Conservation (phyloP, 2,329 filamentous ascomycete genomes). For the Ophiosphaerella herpotricha region DNA sequence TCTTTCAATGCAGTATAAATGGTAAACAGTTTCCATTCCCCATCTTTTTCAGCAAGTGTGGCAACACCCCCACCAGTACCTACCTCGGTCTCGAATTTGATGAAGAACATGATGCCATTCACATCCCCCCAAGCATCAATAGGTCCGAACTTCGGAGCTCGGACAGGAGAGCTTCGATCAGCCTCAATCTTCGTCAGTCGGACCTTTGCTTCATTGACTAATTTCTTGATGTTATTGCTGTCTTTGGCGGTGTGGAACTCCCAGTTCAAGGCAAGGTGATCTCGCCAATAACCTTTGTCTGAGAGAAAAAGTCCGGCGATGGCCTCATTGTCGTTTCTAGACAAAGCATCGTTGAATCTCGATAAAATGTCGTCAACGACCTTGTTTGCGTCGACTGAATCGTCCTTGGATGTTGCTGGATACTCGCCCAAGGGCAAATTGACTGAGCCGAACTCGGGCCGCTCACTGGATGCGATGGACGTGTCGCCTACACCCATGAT, state of each 20-base stretch:
- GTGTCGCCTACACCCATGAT: constrained; percentile 29
- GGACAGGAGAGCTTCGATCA: constrained; percentile 25
- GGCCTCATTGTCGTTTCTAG: constrained; percentile 38
- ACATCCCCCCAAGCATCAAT: constrained; percentile 38
- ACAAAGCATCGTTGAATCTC: constrained; percentile 50
- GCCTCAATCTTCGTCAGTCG: constrained; percentile 37
- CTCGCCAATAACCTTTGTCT: constrained; percentile 61
- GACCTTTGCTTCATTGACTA: constrained; percentile 38
- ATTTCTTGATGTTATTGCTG: constrained; percentile 52
- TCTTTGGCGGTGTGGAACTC: constrained; percentile 58
- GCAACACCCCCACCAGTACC: constrained; percentile 41
- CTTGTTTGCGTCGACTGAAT: constrained; percentile 42
- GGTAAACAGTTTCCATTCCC: constrained; percentile 48
- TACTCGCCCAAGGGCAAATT: constrained; percentile 58
- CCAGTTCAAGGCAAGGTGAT: constrained; percentile 62
- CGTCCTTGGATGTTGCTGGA: constrained; percentile 36
- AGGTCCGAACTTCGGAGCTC: constrained; percentile 29
- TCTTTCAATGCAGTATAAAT: constrained; percentile 44
- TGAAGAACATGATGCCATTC: constrained; percentile 32
- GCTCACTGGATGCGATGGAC: constrained; percentile 47
- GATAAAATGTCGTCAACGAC: constrained; percentile 48
- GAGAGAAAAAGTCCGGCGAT: constrained; percentile 53
- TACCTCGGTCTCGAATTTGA: constrained; percentile 36
- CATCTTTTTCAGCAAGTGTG: constrained; percentile 39
- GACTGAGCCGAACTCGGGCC: constrained; percentile 58